Conservation (phyloP, 345 rosid species). For the Rhodamnia rubescens region DNA sequence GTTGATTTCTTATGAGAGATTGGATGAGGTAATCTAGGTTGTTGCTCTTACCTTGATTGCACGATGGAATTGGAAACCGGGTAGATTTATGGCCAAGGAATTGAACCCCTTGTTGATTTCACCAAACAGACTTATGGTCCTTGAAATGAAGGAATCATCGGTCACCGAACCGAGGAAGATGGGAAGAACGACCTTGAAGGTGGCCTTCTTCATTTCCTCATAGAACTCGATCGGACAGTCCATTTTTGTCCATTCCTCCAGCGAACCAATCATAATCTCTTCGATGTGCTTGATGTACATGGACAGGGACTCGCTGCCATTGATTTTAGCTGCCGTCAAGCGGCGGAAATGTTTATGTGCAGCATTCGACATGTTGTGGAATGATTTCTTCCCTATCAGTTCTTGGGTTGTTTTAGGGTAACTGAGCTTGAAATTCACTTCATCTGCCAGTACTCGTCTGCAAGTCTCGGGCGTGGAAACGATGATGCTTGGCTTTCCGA, state of each 20-base stretch:
- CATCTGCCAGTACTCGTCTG: conserved; percentile 21
- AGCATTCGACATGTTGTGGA: conserved; percentile 24
- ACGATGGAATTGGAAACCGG: conserved; percentile 43
- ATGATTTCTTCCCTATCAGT: conserved; percentile 23
- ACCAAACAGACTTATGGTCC: conserved; percentile 11
- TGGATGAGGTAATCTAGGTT: neutral
- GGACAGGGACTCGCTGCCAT: conserved; percentile 44
- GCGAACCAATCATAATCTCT: conserved; percentile 9
- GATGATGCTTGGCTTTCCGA: conserved; percentile 23
- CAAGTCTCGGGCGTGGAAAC: conserved; percentile 25
- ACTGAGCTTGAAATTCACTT: conserved; percentile 20
- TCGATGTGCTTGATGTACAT: conserved; percentile 28
- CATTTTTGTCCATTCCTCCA: conserved; percentile 18
- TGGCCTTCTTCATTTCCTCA: conserved; percentile 17
- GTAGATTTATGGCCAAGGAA: conserved; percentile 44
- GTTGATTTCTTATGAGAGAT: neutral
- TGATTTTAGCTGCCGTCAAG: conserved; percentile 37
- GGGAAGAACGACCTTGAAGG: conserved; percentile 18
- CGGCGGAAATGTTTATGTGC: conserved; percentile 51
- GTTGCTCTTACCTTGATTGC: conserved; percentile 31
- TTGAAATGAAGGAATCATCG: conserved; percentile 8
- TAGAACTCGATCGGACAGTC: conserved; percentile 15
- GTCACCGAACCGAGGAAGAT: conserved; percentile 22
- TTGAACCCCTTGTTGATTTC: conserved; percentile 25
- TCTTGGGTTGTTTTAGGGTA: conserved; percentile 19